These are phyloP conservation scores for Xylariales sp. DNA, from an alignment of 2,329 filamentous ascomycete genomes.

Conservation along the genomic window DNA sequence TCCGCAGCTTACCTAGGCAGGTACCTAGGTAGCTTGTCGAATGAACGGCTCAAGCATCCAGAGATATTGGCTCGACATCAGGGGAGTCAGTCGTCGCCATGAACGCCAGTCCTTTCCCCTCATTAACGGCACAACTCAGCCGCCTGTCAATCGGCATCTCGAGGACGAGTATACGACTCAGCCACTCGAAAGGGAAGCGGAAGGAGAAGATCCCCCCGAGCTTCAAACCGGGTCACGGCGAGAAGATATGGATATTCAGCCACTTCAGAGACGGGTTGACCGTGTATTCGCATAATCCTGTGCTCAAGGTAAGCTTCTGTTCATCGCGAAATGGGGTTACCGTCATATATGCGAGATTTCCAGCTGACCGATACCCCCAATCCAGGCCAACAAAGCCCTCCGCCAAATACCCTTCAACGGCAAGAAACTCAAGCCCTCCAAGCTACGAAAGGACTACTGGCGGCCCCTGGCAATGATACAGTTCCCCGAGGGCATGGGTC, in stretches of 20 bases:
- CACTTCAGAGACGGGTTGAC: conserved; percentile 47
- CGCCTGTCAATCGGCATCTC: conserved; percentile 38
- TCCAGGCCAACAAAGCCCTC: conserved; percentile 21
- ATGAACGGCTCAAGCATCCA: too few relatives aligned
- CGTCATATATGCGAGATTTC: too few relatives aligned
- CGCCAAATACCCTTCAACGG: conserved; percentile 51
- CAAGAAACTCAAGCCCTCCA: conserved; percentile 60
- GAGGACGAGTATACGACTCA: conserved; percentile 37
- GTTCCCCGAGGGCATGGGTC: conserved; percentile 47
- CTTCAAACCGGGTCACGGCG: conserved; percentile 41
- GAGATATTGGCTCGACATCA: too few relatives aligned
- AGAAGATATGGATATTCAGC: conserved; percentile 53
- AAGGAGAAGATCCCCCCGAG: conserved; percentile 12
- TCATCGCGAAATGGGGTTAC: too few relatives aligned
- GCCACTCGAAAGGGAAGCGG: conserved; percentile 12
- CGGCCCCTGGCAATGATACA: conserved; percentile 54
- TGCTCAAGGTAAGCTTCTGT: conserved; percentile 37
- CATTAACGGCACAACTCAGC: conserved; percentile 31
- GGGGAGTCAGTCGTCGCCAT: conserved; percentile 23
- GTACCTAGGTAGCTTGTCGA: too few relatives aligned
- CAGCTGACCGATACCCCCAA: too few relatives aligned
- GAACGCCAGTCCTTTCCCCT: conserved; percentile 28
- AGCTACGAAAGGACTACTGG: conserved; percentile 66
- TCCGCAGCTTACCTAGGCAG: too few relatives aligned
- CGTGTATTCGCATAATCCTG: conserved; percentile 45